Conservation (phyloP, 371 early-diverging fungal genomes). For the Syncephalastrum contaminatum region DNA sequence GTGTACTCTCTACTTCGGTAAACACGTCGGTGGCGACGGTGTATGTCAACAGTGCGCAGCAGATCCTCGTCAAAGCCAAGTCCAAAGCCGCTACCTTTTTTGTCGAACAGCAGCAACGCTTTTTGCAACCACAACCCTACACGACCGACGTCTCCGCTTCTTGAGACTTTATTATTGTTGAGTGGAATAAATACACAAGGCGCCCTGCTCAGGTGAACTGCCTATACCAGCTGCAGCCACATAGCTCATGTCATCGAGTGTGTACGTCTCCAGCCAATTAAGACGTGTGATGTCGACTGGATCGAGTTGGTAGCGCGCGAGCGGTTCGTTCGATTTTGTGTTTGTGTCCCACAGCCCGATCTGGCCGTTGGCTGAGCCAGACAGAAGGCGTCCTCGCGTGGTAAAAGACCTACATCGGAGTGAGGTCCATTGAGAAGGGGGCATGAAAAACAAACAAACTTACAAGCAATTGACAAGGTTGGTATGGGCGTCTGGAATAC, state of each 20-base stretch:
- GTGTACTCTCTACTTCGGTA: conserved; percentile 48
- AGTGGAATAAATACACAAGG: conserved; percentile 16
- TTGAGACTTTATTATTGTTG: not conserved
- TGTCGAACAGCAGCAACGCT: conserved; percentile 64
- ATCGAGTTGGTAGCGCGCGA: conserved; percentile 12
- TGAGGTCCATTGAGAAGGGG: not conserved
- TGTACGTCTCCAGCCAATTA: conserved; percentile 17
- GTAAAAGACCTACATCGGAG: conserved; percentile 13
- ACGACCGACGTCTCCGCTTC: not conserved
- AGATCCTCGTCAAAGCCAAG: conserved; percentile 61
- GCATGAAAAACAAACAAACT: conserved; percentile 2
- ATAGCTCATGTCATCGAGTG: not conserved
- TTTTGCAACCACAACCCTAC: conserved; percentile 26
- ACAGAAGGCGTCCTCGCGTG: conserved; percentile 14
- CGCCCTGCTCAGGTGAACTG: conserved; percentile 8
- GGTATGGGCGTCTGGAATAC: conserved; percentile 34
- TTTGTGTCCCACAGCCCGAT: conserved; percentile 15
- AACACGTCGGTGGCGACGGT: conserved; percentile 57
- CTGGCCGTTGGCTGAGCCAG: conserved; percentile 24
- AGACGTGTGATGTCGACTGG: conserved; percentile 9
- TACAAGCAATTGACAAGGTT: conserved; percentile 41
- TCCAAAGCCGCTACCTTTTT: conserved; percentile 68
- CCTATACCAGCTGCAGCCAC: conserved; percentile 22
- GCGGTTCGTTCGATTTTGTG: not conserved
- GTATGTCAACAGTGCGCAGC: conserved; percentile 64